phyloP scores from a whole-genome alignment of 805 yeast species.

The Myxozyma monticola region DNA sequence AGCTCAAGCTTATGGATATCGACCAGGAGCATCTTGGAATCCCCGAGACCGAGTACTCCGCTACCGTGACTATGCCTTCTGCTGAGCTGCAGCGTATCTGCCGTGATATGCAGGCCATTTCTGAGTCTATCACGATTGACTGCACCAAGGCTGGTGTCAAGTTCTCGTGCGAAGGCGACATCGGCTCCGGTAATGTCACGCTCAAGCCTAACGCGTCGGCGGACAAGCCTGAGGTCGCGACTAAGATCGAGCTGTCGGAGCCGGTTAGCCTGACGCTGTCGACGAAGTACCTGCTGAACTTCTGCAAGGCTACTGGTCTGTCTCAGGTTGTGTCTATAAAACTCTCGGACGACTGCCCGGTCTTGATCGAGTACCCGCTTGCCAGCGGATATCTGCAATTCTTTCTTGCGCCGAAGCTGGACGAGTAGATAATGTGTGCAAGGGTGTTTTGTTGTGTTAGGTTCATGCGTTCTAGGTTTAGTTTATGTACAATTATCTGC shows the following conservation, averaged over 20 bases:
- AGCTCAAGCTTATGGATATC: constrained; percentile 90
- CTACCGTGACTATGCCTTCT: constrained; percentile 83
- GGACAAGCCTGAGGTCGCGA: constrained; percentile 74
- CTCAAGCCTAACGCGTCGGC: constrained; percentile 81
- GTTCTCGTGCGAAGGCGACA: constrained; percentile 87
- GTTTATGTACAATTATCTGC: not conserved
- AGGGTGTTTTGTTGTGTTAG: not conserved
- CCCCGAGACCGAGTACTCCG: constrained; percentile 90
- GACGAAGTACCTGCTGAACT: constrained; percentile 84
- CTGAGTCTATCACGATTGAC: constrained; percentile 81
- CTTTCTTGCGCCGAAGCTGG: constrained; percentile 97
- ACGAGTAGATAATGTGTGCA: constrained; percentile 47
- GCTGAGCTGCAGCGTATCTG: constrained; percentile 84
- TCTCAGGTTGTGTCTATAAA: constrained; percentile 76
- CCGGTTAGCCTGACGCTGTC: constrained; percentile 91
- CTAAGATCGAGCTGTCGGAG: constrained; percentile 74
- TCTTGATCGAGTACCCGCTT: constrained; percentile 86
- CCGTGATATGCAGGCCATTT: constrained; percentile 79
- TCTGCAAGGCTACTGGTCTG: constrained; percentile 84
- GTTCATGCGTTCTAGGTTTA: not conserved
- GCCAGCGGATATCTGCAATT: constrained; percentile 91
- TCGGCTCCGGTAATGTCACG: constrained; percentile 83
- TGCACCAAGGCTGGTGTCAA: constrained; percentile 92
- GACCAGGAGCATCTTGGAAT: constrained; percentile 92
- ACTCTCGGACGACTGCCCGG: constrained; percentile 89